A percentile compares a stretch with the other conserved stretches of the same genome.
phyloP scores from a whole-genome alignment of 202 grass and related monocot species.

The Eragrostis tef region DNA sequence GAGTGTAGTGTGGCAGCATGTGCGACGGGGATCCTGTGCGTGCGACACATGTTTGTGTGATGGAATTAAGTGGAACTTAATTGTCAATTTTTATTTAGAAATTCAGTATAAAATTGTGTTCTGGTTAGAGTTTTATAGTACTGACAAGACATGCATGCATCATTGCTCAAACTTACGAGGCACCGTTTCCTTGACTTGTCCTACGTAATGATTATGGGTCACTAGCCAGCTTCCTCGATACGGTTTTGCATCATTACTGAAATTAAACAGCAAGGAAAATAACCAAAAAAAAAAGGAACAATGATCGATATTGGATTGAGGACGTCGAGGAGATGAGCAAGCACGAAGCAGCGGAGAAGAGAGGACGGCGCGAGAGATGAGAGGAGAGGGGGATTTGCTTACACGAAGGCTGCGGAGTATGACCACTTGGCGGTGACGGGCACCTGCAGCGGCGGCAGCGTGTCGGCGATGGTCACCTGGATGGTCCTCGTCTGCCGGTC shows the following conservation, averaged over 20 bases:
- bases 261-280: neutral
- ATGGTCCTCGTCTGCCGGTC: conserved; percentile 58
- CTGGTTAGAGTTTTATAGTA: neutral
- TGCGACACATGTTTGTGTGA: neutral
- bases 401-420: conserved; percentile 75
- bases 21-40: no score
- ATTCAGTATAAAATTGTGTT: no score
- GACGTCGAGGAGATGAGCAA: no score
- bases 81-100: no score
- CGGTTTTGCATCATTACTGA: neutral
- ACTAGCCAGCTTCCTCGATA: neutral
- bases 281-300: neutral
- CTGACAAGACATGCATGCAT: neutral
- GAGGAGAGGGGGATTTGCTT: neutral
- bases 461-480: conserved; percentile 43
- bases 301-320: neutral
- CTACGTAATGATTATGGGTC: no score
- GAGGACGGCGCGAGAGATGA: neutral
- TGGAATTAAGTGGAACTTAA: neutral
- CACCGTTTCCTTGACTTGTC: neutral
- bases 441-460: conserved; percentile 55
- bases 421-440: conserved; percentile 66
- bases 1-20: neutral
- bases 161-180: neutral
- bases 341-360: no score